A percentile compares a stretch with the other conserved stretches of the same genome.
phyloP scores from a whole-genome alignment of 2,329 filamentous ascomycete genomes.

The Sarocladiaceae sp. region DNA sequence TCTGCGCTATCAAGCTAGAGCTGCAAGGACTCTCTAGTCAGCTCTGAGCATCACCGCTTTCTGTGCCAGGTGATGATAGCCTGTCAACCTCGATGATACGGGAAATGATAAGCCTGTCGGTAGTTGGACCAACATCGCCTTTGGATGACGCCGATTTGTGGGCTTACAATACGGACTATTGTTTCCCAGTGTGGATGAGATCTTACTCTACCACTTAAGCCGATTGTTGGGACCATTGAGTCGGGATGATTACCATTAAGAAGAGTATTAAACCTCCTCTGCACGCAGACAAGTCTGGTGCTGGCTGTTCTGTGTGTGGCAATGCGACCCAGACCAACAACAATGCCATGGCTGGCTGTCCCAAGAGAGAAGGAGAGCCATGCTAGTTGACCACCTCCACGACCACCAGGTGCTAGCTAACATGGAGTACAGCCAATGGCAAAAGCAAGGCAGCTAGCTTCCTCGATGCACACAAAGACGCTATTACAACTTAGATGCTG shows the following conservation, averaged over 20 bases:
- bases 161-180: not conserved
- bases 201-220: not conserved
- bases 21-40: too few relatives aligned
- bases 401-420: not conserved
- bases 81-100: too few relatives aligned
- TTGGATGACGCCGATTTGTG: too few relatives aligned
- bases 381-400: not conserved
- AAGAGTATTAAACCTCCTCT: not conserved
- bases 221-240: not conserved
- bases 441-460: constrained; percentile 8
- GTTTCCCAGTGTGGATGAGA: not conserved
- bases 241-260: not conserved
- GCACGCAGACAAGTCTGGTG: too few relatives aligned
- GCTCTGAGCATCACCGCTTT: too few relatives aligned
- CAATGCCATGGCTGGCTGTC: not conserved
- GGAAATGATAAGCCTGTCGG: too few relatives aligned
- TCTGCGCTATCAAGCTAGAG: not conserved
- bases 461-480: not conserved
- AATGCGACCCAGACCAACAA: not conserved
- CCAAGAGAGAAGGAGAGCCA: constrained; percentile 5
- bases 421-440: too few relatives aligned
- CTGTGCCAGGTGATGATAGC: too few relatives aligned
- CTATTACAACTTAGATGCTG: not conserved
- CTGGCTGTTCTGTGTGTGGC: not conserved
- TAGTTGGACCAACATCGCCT: too few relatives aligned